Evolutionary conservation across 2,329 filamentous ascomycete genomes (phyloP).

Genomic region (Phoma sp.): DNA sequence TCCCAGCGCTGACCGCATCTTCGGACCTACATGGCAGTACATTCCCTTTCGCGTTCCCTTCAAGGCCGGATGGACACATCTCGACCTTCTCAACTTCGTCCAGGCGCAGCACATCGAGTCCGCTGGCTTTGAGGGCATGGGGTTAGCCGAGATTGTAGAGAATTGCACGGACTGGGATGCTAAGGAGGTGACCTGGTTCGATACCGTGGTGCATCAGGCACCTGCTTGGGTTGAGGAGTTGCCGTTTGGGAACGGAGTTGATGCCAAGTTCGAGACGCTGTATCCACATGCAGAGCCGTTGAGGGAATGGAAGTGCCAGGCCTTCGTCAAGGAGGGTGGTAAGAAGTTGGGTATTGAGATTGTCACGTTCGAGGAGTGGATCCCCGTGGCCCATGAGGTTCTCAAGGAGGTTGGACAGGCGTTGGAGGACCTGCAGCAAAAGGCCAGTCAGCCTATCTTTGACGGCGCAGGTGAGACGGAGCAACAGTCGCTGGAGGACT

Average conservation of each 20-base stretch:
- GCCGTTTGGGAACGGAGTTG: constrained; percentile 47
- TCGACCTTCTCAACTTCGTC: constrained; percentile 43
- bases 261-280: constrained; percentile 59
- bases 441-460: constrained; percentile 30
- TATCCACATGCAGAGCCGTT: constrained; percentile 56
- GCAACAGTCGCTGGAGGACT: constrained; percentile 23
- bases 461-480: constrained; percentile 6
- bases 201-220: constrained; percentile 51
- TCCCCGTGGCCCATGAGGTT: constrained; percentile 57
- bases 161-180: constrained; percentile 44
- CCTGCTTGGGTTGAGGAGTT: constrained; percentile 64
- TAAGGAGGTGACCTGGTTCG: constrained; percentile 41
- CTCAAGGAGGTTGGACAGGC: constrained; percentile 52
- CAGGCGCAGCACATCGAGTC: constrained; percentile 45
- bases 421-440: constrained; percentile 31
- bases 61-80: constrained; percentile 52
- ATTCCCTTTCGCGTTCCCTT: constrained; percentile 68
- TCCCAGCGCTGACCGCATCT: constrained; percentile 61
- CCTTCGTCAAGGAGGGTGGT: constrained; percentile 58
- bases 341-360: constrained; percentile 63
- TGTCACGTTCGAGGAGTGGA: constrained; percentile 65
- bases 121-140: constrained; percentile 46
- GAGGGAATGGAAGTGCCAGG: constrained; percentile 65
- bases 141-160: constrained; percentile 44
- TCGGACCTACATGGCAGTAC: constrained; percentile 72